Conservation (phyloP, 192 early-diverging fungal genomes). For the Phycomyces nitens region DNA sequence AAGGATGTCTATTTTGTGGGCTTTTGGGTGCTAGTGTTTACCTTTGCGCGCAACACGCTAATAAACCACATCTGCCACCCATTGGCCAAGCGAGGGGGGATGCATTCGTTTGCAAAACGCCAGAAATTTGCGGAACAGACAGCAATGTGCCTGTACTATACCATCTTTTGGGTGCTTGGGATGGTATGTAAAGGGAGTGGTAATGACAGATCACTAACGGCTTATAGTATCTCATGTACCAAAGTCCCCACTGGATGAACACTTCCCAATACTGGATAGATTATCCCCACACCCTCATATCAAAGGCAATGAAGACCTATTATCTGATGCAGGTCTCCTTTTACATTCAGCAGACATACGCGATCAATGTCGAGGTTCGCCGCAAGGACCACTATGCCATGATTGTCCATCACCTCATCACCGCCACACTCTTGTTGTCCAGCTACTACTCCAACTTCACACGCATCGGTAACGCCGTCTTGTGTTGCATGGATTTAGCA, state of each 20-base stretch:
- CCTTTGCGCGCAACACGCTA: conserved; percentile 48
- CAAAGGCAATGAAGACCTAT: conserved; percentile 59
- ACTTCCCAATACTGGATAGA: conserved; percentile 61
- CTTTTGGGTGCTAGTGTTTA: conserved; percentile 62
- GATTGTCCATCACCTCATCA: conserved; percentile 71
- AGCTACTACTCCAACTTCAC: conserved; percentile 66
- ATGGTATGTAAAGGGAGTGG: conserved; percentile 39
- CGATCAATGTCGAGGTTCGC: conserved; percentile 63
- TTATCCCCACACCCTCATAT: conserved; percentile 59
- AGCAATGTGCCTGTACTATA: conserved; percentile 61
- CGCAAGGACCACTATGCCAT: conserved; percentile 70
- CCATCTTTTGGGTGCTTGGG: conserved; percentile 58
- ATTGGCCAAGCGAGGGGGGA: conserved; percentile 31
- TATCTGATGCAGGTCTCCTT: conserved; percentile 69
- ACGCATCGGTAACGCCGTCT: conserved; percentile 70
- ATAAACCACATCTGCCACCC: conserved; percentile 47
- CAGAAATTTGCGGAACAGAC: conserved; percentile 68
- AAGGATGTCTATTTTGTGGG: conserved; percentile 56
- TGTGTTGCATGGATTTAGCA: conserved; percentile 72
- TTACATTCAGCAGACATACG: conserved; percentile 74
- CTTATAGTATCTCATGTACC: conserved; percentile 55
- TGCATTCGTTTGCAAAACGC: conserved; percentile 31
- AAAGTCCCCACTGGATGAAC: conserved; percentile 68
- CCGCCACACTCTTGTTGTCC: conserved; percentile 58
- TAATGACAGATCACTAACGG: background rate